Conservation (phyloP, 2,329 filamentous ascomycete species). For the Aspergillus alliaceus region DNA sequence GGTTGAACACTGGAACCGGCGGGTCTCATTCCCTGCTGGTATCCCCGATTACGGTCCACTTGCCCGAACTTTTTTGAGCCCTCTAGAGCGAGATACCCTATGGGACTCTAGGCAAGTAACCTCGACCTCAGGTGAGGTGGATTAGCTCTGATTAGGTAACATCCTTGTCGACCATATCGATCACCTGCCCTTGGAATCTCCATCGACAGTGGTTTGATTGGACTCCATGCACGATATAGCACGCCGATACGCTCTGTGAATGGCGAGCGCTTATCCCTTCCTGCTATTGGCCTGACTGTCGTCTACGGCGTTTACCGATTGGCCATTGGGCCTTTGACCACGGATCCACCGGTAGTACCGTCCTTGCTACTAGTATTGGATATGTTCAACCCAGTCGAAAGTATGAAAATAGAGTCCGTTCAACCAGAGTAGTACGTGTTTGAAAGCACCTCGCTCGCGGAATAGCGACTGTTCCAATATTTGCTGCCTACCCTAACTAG, state of each 20-base stretch:
- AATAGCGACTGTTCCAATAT: not conserved
- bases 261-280: not conserved
- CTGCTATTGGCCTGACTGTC: not conserved
- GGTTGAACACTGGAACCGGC: not conserved
- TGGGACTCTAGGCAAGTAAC: too few species aligned
- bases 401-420: too few species aligned
- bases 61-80: too few species aligned
- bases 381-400: not conserved
- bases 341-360: not conserved
- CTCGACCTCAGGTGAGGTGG: not conserved
- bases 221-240: not conserved
- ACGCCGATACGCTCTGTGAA: not conserved
- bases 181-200: not conserved
- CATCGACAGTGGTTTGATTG: not conserved
- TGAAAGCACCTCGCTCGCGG: too few species aligned
- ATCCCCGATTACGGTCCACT: not conserved
- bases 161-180: not conserved
- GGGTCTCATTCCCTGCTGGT: not conserved
- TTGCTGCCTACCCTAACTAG: not conserved
- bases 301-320: not conserved
- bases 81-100: not conserved
- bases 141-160: not conserved
- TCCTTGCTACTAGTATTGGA: not conserved
- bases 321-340: not conserved
- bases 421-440: too few species aligned